phyloP scores from a whole-genome alignment of 768 basidiomycete species.

The Lactarius deliciosus region DNA sequence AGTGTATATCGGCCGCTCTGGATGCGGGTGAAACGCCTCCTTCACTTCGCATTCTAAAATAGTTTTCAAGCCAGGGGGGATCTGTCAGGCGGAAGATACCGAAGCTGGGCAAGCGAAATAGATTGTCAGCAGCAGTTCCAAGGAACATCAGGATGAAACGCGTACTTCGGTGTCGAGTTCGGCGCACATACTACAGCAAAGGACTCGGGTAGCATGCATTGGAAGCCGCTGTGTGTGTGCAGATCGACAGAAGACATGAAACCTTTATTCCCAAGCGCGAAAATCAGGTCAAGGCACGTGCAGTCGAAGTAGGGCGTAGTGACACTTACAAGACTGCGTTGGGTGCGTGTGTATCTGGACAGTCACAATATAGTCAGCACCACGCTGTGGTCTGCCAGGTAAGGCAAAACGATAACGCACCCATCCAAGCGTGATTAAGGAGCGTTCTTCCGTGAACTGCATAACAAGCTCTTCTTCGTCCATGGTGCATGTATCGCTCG shows the following conservation, averaged over 20 bases:
- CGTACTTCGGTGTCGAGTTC: constrained; percentile 69
- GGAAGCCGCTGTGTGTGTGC: constrained; percentile 89
- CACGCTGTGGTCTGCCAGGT: neutral
- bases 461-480: constrained; percentile 85
- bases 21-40: constrained; percentile 86
- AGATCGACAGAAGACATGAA: constrained; percentile 96
- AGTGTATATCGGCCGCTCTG: constrained; percentile 82
- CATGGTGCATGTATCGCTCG: constrained; percentile 92
- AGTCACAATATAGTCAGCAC: constrained; percentile 11
- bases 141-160: constrained; percentile 8
- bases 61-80: constrained; percentile 74
- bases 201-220: constrained; percentile 86
- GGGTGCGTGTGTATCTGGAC: constrained; percentile 89
- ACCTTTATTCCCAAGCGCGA: constrained; percentile 40
- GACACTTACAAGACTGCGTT: constrained; percentile 74
- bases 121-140: constrained; percentile 6
- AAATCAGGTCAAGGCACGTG: constrained; percentile 18
- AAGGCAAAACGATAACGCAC: constrained; percentile 44
- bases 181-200: constrained; percentile 94
- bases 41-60: constrained; percentile 66
- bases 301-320: neutral
- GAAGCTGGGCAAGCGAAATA: constrained; percentile 47
- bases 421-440: constrained; percentile 88
- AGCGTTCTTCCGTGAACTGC: constrained; percentile 78
- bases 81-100: constrained; percentile 90